Base-by-base conservation (phyloP, 495 filamentous ascomycete species). In the Talaromyces ruber region DNA sequence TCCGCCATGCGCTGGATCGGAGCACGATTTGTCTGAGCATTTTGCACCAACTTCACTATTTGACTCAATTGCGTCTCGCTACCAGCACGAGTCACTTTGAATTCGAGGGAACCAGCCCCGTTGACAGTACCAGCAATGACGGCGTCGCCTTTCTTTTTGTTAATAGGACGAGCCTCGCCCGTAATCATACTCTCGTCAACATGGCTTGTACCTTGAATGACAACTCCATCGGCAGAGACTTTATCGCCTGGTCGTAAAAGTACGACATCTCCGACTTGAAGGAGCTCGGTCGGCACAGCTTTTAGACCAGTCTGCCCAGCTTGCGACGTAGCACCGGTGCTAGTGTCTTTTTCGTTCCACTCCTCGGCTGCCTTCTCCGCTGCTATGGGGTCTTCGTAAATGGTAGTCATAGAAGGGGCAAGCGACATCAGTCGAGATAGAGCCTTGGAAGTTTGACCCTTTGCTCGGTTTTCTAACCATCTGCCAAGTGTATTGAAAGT, bases 121-220 rank as follows among this genome's bases (percentile, higher is more conserved):
- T 99, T 99, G 64, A 99, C 93, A 5, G 94, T 99, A 8, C 94
- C 94, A n/a, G 92, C 94, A 69, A 97, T 92, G 43, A 98, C 74
- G 47, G 84, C 70, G 68, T 84, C 86, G 2, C 91, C 91, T 65
- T 89, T 88, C 60, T 81, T 83, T 71, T 98, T 99, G 63, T 90
- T 84, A 37, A 98, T 91, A 0, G 93, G 92, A 77, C 96, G 88
- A 2, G 93, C 88, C 76, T 99, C 94, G 59, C 94, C 94, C 12
- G 95, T 99, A 45, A 99, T 92, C 95, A 98, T 98, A 69, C 91
- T 96, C 71, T 99, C 94, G 67, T 99, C 92, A 45, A 98, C 85
- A 69, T 93, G 97, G 25, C 90, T 93, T 74, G 97, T 91, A 9
- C 94, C 94, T 28, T 87, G 81, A 51, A 92, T 90, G 54, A 99